phyloP scores from a whole-genome alignment of 345 rosid species.

The Streptanthus diversifolius region DNA sequence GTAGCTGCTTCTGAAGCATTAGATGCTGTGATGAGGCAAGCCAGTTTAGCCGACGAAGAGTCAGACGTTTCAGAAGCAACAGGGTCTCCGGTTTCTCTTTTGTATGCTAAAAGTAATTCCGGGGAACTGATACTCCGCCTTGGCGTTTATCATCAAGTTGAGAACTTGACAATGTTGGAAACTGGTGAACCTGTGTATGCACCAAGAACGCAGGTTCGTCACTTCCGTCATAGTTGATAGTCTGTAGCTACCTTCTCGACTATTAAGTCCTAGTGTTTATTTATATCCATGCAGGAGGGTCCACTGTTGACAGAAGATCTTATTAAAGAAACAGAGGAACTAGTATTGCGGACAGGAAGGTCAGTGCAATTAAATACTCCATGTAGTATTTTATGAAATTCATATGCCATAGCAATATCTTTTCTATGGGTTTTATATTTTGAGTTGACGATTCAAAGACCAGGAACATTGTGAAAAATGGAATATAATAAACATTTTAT shows the following conservation, averaged over 20 bases:
- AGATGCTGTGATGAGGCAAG: slow-evolving; percentile 61
- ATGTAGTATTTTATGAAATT: neutral
- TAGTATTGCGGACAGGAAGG: slow-evolving; percentile 97
- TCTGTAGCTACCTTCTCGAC: neutral
- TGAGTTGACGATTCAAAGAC: slow-evolving; percentile 1
- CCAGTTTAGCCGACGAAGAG: slow-evolving; percentile 43
- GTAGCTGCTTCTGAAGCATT: slow-evolving; percentile 59
- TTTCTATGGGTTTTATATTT: neutral
- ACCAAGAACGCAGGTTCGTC: slow-evolving; percentile 79
- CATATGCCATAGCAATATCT: neutral
- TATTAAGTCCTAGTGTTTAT: slow-evolving; percentile 20
- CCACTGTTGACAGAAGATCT: slow-evolving; percentile 95
- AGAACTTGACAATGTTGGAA: slow-evolving; percentile 76
- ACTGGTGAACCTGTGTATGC: slow-evolving; percentile 86
- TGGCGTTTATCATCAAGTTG: slow-evolving; percentile 52
- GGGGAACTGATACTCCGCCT: slow-evolving; percentile 80
- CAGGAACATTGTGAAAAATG: neutral
- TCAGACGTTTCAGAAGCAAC: slow-evolving; percentile 31
- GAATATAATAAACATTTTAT: neutral
- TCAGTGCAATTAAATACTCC: slow-evolving; percentile 20
- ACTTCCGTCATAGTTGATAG: slow-evolving; percentile 14
- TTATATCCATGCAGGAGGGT: slow-evolving; percentile 60
- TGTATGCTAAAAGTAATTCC: slow-evolving; percentile 55
- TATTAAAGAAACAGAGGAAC: slow-evolving; percentile 91
- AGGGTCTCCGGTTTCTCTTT: slow-evolving; percentile 37